Evolutionary conservation across 2,329 filamentous ascomycete species (phyloP).

Genomic region (Plectosphaerella plurivora): DNA sequence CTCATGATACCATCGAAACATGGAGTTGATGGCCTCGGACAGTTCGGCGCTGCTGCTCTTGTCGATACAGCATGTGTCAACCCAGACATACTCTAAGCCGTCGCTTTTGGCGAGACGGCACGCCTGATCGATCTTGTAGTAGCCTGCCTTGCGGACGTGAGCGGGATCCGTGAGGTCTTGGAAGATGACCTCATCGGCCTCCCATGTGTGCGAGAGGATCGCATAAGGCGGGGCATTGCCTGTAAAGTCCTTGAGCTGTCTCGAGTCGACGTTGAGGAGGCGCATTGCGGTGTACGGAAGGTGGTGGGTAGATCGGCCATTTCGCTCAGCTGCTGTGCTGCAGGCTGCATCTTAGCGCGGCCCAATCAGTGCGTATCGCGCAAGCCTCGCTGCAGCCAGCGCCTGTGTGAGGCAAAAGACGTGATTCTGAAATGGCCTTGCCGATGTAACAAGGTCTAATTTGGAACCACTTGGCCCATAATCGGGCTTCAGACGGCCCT

Average conservation of each 20-base stretch:
- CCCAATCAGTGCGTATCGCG: no score
- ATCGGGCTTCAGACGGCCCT: no score
- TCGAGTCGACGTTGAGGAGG: conserved; percentile 17
- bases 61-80: conserved; percentile 14
- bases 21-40: conserved; percentile 11
- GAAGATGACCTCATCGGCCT: conserved; percentile 20
- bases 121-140: conserved; percentile 16
- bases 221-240: conserved; percentile 18
- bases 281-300: conserved; percentile 13
- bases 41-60: conserved; percentile 8
- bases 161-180: conserved; percentile 14
- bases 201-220: conserved; percentile 31
- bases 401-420: no score
- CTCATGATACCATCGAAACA: conserved; percentile 10
- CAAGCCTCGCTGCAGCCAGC: no score
- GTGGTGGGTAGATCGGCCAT: no score
- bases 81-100: conserved; percentile 7
- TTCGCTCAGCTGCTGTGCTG: no score
- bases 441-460: no score
- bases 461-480: no score
- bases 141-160: conserved; percentile 10
- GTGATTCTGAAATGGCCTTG: no score
- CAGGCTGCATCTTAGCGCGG: no score
- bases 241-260: conserved; percentile 15
- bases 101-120: conserved; percentile 10